These are phyloP conservation scores for Gymnopus androsaceus DNA, from an alignment of 1,284 basidiomycete species.

Conservation along the genomic window DNA sequence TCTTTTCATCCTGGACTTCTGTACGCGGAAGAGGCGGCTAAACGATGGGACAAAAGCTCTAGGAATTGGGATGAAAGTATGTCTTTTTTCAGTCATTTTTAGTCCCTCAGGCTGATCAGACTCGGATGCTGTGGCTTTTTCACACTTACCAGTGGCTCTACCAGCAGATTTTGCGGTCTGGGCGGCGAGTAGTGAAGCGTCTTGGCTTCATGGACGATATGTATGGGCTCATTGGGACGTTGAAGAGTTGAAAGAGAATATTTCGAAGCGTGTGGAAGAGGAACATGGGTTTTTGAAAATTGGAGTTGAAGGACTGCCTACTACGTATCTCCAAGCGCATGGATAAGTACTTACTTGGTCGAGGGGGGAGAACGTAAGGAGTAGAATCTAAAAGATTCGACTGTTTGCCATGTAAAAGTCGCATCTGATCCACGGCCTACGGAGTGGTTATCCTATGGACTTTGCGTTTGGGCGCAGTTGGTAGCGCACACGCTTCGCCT, in stretches of 20 bases:
- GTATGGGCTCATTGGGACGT: slow-evolving; percentile 3
- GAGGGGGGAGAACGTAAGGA: too few relatives aligned
- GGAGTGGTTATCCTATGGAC: too few relatives aligned
- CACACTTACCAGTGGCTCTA: not conserved
- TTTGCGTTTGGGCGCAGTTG: too few relatives aligned
- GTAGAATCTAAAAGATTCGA: too few relatives aligned
- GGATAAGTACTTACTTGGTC: too few relatives aligned
- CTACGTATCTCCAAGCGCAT: not conserved
- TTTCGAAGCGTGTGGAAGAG: not conserved
- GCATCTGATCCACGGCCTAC: too few relatives aligned
- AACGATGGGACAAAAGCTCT: not conserved
- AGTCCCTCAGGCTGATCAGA: too few relatives aligned
- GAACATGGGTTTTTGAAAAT: not conserved
- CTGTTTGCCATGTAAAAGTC: too few relatives aligned
- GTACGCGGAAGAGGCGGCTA: not conserved
- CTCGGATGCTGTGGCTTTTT: not conserved
- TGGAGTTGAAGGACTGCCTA: not conserved
- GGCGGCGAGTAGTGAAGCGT: not conserved
- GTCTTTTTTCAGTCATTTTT: too few relatives aligned
- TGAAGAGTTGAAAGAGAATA: not conserved
- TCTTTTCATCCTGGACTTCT: not conserved
- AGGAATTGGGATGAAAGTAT: not conserved
- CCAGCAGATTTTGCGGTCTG: not conserved
- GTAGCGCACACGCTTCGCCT: too few relatives aligned
- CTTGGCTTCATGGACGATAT: slow-evolving; percentile 1